Evolutionary conservation across 106 monocot species (phyloP), one percentile per base, ranked within the genome.

Genomic region (Dendrobium chrysotoxum): DNA sequence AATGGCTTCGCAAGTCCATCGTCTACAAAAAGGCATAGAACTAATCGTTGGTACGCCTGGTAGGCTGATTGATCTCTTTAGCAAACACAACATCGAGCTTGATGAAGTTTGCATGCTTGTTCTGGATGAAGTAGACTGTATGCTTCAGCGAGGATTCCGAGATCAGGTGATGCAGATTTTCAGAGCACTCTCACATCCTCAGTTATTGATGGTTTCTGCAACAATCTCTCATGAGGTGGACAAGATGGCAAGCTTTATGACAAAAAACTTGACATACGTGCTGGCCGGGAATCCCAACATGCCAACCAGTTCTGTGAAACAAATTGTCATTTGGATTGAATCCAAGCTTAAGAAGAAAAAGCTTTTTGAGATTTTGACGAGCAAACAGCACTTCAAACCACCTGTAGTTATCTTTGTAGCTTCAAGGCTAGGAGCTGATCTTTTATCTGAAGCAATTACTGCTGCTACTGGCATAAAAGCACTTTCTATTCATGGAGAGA

Each of bases 111-210:
- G 57, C 53, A 54, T 88, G 28, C 78, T 93, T 31, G 96, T 96
- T 81, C 75, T 96, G 45, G 96, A 96, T 86, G 93, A 96, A 80
- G 93, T 96, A 21, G 96, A 96, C 57, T 93, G 89, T 78, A 91
- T 96, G 91, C 42, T 96, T 23, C 88, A 96, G 53, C 88, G 78
- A 78, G 96, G 89, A 10, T 93, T 96, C 28, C 79, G 83, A 31
- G 91, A 93, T 86, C 96, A 93, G 79, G 93, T 90, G 46, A 91
- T 96, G 93, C 91, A 91, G 80, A 93, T 96, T 53, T 88, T 88
- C 84, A 82, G 61, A 28, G 91, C 96, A 45, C 88, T 96, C 20
- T 88, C 91, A 65, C 78, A 84, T 23, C 88, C 96, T 68, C 96
- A 93, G 78, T 77, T 96, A 25, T 65, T 91, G 75, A 93, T 96